phyloP scores from a whole-genome alignment of 441 rosid genomes.

The Pelargonium fulgidum region DNA sequence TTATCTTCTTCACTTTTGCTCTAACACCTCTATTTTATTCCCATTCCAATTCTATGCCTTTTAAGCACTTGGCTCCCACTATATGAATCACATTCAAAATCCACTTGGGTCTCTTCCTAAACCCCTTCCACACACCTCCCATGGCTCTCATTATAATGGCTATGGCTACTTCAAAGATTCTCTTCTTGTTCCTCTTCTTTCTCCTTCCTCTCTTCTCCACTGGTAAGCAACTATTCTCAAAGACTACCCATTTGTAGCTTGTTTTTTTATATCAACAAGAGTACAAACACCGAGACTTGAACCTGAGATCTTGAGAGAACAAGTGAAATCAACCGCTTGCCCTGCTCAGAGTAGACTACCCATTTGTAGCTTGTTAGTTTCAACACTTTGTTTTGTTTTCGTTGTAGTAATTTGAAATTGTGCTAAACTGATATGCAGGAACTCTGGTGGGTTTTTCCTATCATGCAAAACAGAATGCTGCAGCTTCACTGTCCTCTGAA shows the following conservation, averaged over 20 bases:
- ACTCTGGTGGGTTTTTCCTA: slow-evolving; percentile 35
- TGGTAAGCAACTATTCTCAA: slow-evolving; percentile 30
- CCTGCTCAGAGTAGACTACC: too few relatives aligned
- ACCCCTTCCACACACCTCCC: slow-evolving; percentile 16
- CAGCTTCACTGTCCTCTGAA: slow-evolving; percentile 20
- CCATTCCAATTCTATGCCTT: slow-evolving; percentile 17
- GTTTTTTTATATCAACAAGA: too few relatives aligned
- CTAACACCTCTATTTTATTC: slow-evolving; percentile 20
- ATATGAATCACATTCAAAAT: slow-evolving; percentile 19
- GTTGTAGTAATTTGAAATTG: too few relatives aligned
- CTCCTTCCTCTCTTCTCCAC: slow-evolving; percentile 43
- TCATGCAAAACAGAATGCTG: slow-evolving; percentile 20
- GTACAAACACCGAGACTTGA: too few relatives aligned
- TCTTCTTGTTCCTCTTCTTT: slow-evolving; percentile 42
- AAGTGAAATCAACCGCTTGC: too few relatives aligned
- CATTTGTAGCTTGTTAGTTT: too few relatives aligned
- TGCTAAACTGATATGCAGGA: slow-evolving; percentile 28
- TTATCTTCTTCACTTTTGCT: slow-evolving; percentile 17
- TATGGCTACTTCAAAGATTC: slow-evolving; percentile 22
- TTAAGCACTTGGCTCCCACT: slow-evolving; percentile 20
- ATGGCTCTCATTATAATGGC: slow-evolving; percentile 38
- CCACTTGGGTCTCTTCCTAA: slow-evolving; percentile 24
- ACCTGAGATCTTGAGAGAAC: too few relatives aligned
- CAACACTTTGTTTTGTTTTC: not conserved
- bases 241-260: not conserved